phyloP scores from a whole-genome alignment of 2,329 filamentous ascomycete genomes.

The Cucurbitaria berberidis region DNA sequence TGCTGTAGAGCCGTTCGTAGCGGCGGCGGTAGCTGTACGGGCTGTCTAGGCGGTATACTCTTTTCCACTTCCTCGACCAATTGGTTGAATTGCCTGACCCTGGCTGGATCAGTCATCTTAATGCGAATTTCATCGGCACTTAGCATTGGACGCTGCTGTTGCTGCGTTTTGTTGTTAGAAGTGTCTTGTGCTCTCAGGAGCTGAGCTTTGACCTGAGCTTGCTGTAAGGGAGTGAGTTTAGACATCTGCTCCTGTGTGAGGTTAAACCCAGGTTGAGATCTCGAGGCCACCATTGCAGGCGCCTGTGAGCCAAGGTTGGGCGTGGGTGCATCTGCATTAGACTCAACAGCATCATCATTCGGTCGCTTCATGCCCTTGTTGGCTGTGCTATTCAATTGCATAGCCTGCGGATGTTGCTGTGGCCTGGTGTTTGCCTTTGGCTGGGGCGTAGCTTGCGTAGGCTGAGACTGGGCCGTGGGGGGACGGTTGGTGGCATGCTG shows the following conservation, averaged over 20 bases:
- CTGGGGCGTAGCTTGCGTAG: constrained; percentile 27
- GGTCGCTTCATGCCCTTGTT: constrained; percentile 46
- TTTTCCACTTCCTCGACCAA: constrained; percentile 40
- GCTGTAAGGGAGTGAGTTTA: constrained; percentile 40
- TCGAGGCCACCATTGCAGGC: constrained; percentile 42
- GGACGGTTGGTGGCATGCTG: constrained; percentile 29
- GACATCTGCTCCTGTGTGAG: constrained; percentile 44
- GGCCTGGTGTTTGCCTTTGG: constrained; percentile 27
- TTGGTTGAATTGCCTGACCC: constrained; percentile 31
- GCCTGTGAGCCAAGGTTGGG: constrained; percentile 41
- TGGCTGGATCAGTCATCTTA: constrained; percentile 35
- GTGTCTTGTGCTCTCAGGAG: constrained; percentile 44
- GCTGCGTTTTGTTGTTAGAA: constrained; percentile 38
- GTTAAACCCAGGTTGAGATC: constrained; percentile 39
- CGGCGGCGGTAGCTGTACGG: constrained; percentile 29
- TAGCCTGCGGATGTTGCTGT: constrained; percentile 25
- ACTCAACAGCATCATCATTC: constrained; percentile 52
- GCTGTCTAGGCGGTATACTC: constrained; percentile 28
- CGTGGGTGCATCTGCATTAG: constrained; percentile 33
- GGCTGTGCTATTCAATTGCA: constrained; percentile 24
- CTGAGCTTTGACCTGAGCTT: constrained; percentile 40
- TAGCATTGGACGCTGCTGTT: constrained; percentile 28
- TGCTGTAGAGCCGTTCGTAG: constrained; percentile 35
- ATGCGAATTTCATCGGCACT: constrained; percentile 32
- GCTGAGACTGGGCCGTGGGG: constrained; percentile 28